phyloP scores from a whole-genome alignment of 805 yeast species.

The Sungouiozyma ichnusensis region DNA sequence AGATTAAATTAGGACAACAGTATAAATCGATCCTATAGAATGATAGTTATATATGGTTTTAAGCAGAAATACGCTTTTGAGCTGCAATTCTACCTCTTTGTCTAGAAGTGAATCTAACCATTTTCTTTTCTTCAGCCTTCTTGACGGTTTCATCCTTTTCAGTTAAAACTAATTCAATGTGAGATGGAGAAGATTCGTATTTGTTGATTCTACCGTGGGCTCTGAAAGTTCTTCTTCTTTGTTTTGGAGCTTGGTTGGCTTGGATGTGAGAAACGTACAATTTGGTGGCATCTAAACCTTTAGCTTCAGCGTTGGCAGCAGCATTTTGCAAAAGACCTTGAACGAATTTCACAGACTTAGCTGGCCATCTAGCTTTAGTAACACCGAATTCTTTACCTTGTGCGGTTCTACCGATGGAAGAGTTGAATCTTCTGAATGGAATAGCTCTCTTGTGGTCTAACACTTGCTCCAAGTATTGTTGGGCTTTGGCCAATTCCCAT shows the following conservation, averaged over 20 bases:
- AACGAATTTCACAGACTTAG: constrained; percentile 91
- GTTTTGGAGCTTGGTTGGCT: constrained; percentile 99
- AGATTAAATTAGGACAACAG: background rate
- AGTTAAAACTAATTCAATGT: constrained; percentile 93
- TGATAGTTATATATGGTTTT: constrained; percentile 14
- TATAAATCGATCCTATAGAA: background rate
- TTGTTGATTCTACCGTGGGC: constrained; percentile 99
- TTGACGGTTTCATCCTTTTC: constrained; percentile 91
- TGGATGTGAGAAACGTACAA: constrained; percentile 96
- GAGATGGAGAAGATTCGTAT: constrained; percentile 97
- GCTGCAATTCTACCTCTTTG: constrained; percentile 86
- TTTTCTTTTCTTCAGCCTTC: constrained; percentile 69
- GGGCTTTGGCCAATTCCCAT: constrained; percentile 94
- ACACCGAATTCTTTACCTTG: constrained; percentile 99
- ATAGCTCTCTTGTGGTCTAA: constrained; percentile 98
- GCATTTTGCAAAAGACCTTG: constrained; percentile 94
- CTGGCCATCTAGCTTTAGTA: constrained; percentile 99
- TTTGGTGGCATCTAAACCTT: constrained; percentile 94
- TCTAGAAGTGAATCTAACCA: constrained; percentile 74
- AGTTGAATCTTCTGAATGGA: constrained; percentile 97
- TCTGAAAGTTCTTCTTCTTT: constrained; percentile 99
- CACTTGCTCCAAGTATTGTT: constrained; percentile 90
- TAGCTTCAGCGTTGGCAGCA: constrained; percentile 97
- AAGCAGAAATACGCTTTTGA: constrained; percentile 79
- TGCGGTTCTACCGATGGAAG: constrained; percentile 96